Conservation (phyloP, 2,329 filamentous ascomycete species). For the Paraphoma sp. region DNA sequence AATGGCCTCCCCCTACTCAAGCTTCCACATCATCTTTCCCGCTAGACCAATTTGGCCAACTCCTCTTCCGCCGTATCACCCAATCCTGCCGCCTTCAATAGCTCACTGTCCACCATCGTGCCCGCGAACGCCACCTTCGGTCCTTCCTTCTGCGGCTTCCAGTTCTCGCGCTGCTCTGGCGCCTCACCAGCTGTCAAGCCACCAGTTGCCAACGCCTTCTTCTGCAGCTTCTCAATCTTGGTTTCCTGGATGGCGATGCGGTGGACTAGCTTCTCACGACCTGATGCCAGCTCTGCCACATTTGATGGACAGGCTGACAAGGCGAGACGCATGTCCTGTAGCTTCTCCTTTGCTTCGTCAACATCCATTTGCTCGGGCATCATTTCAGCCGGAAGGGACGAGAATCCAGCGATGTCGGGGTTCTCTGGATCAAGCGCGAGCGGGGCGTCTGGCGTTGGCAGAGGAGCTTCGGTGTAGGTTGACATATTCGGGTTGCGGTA, state of each 20-base stretch:
- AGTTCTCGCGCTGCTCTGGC: slow-evolving; percentile 21
- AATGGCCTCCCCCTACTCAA: not conserved
- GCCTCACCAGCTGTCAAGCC: slow-evolving; percentile 20
- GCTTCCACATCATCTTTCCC: too few species aligned
- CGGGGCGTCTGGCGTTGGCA: slow-evolving; percentile 22
- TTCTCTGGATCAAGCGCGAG: slow-evolving; percentile 17
- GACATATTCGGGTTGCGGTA: slow-evolving; percentile 40
- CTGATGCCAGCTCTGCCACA: slow-evolving; percentile 16
- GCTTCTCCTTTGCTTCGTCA: slow-evolving; percentile 10
- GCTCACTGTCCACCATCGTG: slow-evolving; percentile 36
- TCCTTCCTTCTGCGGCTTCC: slow-evolving; percentile 25
- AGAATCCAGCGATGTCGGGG: not conserved
- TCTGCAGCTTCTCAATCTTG: slow-evolving; percentile 21
- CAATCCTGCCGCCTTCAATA: slow-evolving; percentile 38
- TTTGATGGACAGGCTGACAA: slow-evolving; percentile 25
- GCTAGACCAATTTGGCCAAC: slow-evolving; percentile 15
- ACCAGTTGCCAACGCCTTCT: slow-evolving; percentile 21
- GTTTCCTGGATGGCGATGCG: slow-evolving; percentile 24
- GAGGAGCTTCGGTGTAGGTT: slow-evolving; percentile 10
- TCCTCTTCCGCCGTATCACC: slow-evolving; percentile 25
- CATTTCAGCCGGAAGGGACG: slow-evolving; percentile 14
- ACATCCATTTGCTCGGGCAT: slow-evolving; percentile 29
- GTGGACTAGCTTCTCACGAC: slow-evolving; percentile 24
- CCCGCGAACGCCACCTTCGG: slow-evolving; percentile 37
- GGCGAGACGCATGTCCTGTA: slow-evolving; percentile 23